Evolutionary conservation across 1,139 yeast genomes (phyloP).

Genomic region (Taphrina betulina): DNA sequence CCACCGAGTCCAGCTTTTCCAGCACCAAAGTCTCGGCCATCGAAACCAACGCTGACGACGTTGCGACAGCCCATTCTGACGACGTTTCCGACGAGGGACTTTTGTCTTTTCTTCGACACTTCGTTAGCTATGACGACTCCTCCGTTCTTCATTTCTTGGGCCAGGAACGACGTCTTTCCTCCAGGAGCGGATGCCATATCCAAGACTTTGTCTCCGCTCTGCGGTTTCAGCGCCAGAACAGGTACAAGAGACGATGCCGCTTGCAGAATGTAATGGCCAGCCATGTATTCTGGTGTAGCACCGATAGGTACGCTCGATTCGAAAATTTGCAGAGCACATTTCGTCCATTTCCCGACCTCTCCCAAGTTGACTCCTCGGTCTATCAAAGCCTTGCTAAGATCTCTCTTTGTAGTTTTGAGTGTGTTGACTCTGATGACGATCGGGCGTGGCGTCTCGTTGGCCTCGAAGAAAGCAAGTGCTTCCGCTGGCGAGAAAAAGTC

Average conservation of each 20-base stretch:
- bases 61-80: constrained; percentile 96
- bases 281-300: constrained; percentile 97
- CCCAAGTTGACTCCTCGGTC: constrained; percentile 96
- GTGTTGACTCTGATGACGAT: constrained; percentile 96
- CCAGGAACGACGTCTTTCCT: constrained; percentile 94
- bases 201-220: constrained; percentile 87
- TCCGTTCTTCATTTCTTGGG: constrained; percentile 96
- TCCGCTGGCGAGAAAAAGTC: constrained; percentile 89
- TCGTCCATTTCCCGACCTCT: constrained; percentile 97
- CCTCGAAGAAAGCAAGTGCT: constrained; percentile 97
- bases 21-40: constrained; percentile 91
- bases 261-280: constrained; percentile 96
- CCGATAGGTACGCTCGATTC: constrained; percentile 99
- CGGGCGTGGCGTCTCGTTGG: constrained; percentile 96
- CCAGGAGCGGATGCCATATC: constrained; percentile 99
- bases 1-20: constrained; percentile 92
- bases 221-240: constrained; percentile 95
- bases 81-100: constrained; percentile 92
- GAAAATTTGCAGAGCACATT: constrained; percentile 93
- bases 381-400: constrained; percentile 88
- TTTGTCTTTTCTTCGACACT: constrained; percentile 92
- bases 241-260: constrained; percentile 98
- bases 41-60: constrained; percentile 94
- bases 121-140: constrained; percentile 98
- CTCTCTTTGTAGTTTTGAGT: constrained; percentile 88